Conservation (phyloP, 768 basidiomycete species). For the Dictyophora rubrovolvata region DNA sequence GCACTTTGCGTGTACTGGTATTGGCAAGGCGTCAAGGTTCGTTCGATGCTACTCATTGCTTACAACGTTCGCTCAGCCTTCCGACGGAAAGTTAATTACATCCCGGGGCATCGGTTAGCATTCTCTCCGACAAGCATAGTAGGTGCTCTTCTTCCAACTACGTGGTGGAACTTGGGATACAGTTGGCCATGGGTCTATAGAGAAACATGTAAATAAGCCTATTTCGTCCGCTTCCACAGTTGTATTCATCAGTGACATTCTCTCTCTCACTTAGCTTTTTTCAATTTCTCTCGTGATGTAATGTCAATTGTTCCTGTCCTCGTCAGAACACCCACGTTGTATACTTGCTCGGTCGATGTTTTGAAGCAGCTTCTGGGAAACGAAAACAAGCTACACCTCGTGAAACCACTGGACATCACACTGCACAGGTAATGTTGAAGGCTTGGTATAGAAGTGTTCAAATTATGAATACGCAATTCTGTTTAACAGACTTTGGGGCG, state of each 20-base stretch:
- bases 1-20: too few species aligned
- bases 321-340: slow-evolving; percentile 15
- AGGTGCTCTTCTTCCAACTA: neutral
- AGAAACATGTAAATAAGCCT: neutral
- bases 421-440: neutral
- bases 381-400: slow-evolving; percentile 12
- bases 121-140: neutral
- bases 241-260: neutral
- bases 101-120: neutral
- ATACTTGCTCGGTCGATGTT: slow-evolving; percentile 19
- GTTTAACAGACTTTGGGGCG: neutral
- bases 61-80: too few species aligned
- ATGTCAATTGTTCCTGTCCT: slow-evolving; percentile 18
- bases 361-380: slow-evolving; percentile 16
- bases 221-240: neutral
- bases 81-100: neutral
- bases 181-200: neutral
- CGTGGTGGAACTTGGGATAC: neutral
- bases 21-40: too few species aligned
- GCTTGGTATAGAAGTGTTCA: too few species aligned
- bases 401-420: slow-evolving; percentile 12
- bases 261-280: slow-evolving; percentile 9
- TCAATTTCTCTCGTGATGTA: slow-evolving; percentile 18
- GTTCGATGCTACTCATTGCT: too few species aligned
- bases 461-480: too few species aligned